phyloP scores from a whole-genome alignment of 1,139 yeast species.

The Debaryomycetaceae sp. region DNA sequence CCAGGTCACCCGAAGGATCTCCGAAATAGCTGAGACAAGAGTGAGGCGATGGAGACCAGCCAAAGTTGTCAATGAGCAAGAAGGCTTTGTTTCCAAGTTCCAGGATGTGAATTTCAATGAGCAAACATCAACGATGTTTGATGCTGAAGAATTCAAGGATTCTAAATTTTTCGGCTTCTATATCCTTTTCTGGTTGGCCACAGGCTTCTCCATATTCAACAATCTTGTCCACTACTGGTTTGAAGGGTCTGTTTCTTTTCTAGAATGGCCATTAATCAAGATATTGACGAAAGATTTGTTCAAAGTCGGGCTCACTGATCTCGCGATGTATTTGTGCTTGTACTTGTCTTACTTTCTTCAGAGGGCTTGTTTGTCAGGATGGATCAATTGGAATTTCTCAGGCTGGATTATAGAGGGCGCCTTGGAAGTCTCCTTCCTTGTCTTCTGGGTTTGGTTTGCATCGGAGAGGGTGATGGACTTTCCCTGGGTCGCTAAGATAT shows the following conservation, averaged over 20 bases:
- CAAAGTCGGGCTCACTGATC: constrained; percentile 66
- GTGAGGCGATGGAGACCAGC: background rate
- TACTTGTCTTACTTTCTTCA: constrained; percentile 61
- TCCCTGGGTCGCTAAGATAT: constrained; percentile 89
- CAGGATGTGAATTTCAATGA: constrained; percentile 43
- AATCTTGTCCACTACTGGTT: constrained; percentile 43
- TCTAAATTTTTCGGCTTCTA: constrained; percentile 62
- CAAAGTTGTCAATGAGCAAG: background rate
- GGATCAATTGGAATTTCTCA: constrained; percentile 50
- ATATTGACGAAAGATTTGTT: constrained; percentile 54
- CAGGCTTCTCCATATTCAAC: constrained; percentile 50
- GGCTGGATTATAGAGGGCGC: constrained; percentile 63
- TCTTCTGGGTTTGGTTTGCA: constrained; percentile 51
- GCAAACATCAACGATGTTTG: constrained; percentile 47
- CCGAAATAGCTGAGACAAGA: background rate
- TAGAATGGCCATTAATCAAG: constrained; percentile 48
- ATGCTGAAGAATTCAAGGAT: constrained; percentile 33
- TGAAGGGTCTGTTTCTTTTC: constrained; percentile 21
- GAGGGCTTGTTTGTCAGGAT: constrained; percentile 35
- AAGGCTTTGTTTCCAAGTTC: constrained; percentile 27
- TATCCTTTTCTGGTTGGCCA: constrained; percentile 65
- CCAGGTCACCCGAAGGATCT: background rate
- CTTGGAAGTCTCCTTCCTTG: constrained; percentile 51
- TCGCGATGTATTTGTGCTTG: constrained; percentile 61
- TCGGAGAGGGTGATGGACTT: constrained; percentile 41